Conservation (phyloP, 768 basidiomycete genomes). For the Porpolomopsis calyptriformis region DNA sequence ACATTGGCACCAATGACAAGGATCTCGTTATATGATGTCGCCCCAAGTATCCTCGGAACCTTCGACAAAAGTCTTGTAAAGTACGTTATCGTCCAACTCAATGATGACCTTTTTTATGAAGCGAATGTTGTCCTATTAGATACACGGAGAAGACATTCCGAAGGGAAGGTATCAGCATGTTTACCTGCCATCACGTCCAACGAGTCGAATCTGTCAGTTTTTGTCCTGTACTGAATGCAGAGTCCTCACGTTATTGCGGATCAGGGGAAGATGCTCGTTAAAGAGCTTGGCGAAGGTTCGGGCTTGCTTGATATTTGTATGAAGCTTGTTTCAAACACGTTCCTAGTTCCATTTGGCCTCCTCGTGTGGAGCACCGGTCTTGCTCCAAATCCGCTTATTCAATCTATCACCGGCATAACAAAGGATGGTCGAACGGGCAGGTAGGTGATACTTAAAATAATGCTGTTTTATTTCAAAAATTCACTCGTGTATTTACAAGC, state of each 20-base stretch:
- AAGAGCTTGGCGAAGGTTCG: constrained; percentile 60
- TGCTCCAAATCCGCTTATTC: constrained; percentile 69
- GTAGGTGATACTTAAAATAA: constrained; percentile 19
- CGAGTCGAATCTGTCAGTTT: constrained; percentile 47
- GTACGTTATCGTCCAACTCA: constrained; percentile 25
- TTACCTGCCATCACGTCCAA: constrained; percentile 65
- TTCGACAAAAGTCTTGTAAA: constrained; percentile 61
- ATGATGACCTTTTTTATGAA: neutral
- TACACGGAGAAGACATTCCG: constrained; percentile 62
- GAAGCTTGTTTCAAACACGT: constrained; percentile 4
- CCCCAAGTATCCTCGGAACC: constrained; percentile 58
- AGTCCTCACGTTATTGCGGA: neutral
- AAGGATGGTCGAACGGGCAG: constrained; percentile 53
- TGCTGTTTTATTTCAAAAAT: neutral
- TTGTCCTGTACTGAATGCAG: neutral
- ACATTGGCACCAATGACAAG: constrained; percentile 49
- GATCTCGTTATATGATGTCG: constrained; percentile 78
- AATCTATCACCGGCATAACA: constrained; percentile 43
- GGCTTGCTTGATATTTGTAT: constrained; percentile 6
- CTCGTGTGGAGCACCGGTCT: constrained; percentile 86
- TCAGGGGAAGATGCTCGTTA: constrained; percentile 58
- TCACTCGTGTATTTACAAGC: constrained; percentile 14
- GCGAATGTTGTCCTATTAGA: constrained; percentile 20
- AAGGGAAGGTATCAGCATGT: constrained; percentile 63
- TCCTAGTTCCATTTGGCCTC: constrained; percentile 64